A percentile compares a stretch with the other conserved stretches of the same genome.
phyloP scores from a whole-genome alignment of 345 rosid species.

The Lumnitzera racemosa region DNA sequence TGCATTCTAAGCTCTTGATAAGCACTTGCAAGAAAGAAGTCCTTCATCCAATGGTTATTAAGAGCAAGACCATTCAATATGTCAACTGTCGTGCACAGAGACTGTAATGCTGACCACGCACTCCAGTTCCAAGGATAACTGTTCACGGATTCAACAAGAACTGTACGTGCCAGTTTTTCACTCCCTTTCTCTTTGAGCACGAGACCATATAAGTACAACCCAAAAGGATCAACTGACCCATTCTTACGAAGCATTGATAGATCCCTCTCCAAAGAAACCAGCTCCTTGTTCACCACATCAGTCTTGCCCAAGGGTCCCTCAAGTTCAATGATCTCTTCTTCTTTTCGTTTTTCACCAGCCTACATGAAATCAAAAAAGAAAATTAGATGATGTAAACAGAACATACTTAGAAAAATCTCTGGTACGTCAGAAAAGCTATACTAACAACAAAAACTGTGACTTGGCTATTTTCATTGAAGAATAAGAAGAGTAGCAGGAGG shows the following conservation, averaged over 20 bases:
- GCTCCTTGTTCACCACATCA: constrained; percentile 64
- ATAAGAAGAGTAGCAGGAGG: no score
- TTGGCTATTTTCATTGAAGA: no score
- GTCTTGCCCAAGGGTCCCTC: constrained; percentile 84
- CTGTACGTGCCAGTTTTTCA: constrained; percentile 59
- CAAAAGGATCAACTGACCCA: constrained; percentile 73
- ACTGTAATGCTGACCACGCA: constrained; percentile 95
- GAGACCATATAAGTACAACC: constrained; percentile 77
- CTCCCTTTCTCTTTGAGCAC: constrained; percentile 89
- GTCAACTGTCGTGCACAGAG: constrained; percentile 64
- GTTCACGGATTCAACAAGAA: constrained; percentile 85
- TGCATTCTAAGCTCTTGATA: constrained; percentile 94
- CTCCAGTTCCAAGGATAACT: constrained; percentile 98
- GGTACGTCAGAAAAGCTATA: no score
- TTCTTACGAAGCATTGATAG: constrained; percentile 59
- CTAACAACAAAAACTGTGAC: no score
- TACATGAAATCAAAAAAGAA: constrained; percentile 17
- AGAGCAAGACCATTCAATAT: constrained; percentile 65
- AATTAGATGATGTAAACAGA: not conserved
- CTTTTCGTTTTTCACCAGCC: constrained; percentile 98
- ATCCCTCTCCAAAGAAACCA: constrained; percentile 77
- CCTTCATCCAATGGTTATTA: constrained; percentile 94
- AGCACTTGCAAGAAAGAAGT: constrained; percentile 79
- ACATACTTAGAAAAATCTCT: no score
- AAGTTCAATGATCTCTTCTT: constrained; percentile 88